phyloP scores from a whole-genome alignment of 2,329 filamentous ascomycete species.

The Colletotrichum orbiculare region DNA sequence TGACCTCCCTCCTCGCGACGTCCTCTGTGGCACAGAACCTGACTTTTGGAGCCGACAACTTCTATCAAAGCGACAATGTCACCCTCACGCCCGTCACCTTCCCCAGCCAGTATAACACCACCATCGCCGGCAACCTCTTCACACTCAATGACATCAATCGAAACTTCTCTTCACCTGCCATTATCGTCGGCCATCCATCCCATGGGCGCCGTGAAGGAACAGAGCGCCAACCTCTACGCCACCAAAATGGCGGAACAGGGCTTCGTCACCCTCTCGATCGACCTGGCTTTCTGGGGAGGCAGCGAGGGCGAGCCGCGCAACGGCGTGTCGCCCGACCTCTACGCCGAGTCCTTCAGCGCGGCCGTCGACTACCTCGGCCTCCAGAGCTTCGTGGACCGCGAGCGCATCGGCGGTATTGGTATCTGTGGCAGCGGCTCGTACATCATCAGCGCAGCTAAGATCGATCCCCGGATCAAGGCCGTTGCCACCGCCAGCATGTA shows the following conservation, averaged over 20 bases:
- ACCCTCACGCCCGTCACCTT: constrained; percentile 14
- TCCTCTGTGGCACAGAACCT: constrained; percentile 23
- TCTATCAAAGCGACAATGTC: constrained; percentile 27
- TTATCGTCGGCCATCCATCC: constrained; percentile 44
- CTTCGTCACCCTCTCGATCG: constrained; percentile 41
- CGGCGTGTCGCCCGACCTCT: constrained; percentile 42
- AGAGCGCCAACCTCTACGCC: constrained; percentile 46
- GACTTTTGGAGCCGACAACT: constrained; percentile 28
- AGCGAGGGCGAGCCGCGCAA: constrained; percentile 42
- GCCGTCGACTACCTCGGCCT: constrained; percentile 45
- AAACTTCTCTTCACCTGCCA: constrained; percentile 29
- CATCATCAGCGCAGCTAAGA: constrained; percentile 49
- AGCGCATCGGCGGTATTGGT: constrained; percentile 45
- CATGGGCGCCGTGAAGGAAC: constrained; percentile 45
- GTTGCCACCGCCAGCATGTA: constrained; percentile 38
- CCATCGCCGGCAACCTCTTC: constrained; percentile 19
- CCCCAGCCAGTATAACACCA: constrained; percentile 7
- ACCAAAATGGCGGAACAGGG: constrained; percentile 41
- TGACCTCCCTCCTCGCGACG: not conserved
- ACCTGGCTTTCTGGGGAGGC: constrained; percentile 38
- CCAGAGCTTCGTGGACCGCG: constrained; percentile 41
- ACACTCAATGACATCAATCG: constrained; percentile 3
- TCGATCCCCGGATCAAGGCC: constrained; percentile 41
- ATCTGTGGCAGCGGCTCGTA: constrained; percentile 46
- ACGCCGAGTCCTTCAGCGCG: constrained; percentile 45